Evolutionary conservation across 2,329 filamentous ascomycete genomes (phyloP), one percentile per base, ranked within the genome.

Genomic region (Aspergillus sp.): DNA sequence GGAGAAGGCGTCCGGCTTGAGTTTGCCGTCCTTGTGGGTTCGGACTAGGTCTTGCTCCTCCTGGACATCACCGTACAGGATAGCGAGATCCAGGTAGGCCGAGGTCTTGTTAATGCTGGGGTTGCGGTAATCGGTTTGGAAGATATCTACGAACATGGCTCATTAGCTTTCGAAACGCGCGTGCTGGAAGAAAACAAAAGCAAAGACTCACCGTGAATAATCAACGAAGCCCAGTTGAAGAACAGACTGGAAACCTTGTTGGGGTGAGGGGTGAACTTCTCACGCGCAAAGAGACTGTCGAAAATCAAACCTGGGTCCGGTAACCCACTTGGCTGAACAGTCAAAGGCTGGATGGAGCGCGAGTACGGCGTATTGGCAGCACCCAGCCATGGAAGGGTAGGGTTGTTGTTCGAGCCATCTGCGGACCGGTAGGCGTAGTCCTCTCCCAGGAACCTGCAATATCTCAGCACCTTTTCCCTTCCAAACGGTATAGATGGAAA

Each of bases 391-490:
- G 85, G 85, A 46, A 79, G 73, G 52, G 78, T 73, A 4, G 82
- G 78, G 57, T 88, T 88, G 52, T 88, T 89, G 65, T 80, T 76
- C 0, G 80, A 84, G 0, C 85, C 85, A 68, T 89, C 85, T 0
- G 84, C 77, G 44, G 76, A 76, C 9, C 86, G 77, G 58, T 86
- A 89, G 53, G 75, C 73, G 57, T 75, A 83, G 47, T 83, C 69
- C 5, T 82, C 62, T 35, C 69, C 71, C 53, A 73, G 60, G 46
- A 67, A 74, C 32, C 68, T 72, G 46, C 33, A 8, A 28, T 7
- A 32, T n/a, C 29, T 32, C 29, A 32, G 29, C 8, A 5, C 8
- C 29, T 32, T 32, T 32, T 32, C 29, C 8, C 8, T 7, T 40
- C 28, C 36, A 26, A 5, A 7, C n/a, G 39, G 39, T 26, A 2